Conservation (phyloP, 768 basidiomycete species). For the Daedaleopsis nitida region DNA sequence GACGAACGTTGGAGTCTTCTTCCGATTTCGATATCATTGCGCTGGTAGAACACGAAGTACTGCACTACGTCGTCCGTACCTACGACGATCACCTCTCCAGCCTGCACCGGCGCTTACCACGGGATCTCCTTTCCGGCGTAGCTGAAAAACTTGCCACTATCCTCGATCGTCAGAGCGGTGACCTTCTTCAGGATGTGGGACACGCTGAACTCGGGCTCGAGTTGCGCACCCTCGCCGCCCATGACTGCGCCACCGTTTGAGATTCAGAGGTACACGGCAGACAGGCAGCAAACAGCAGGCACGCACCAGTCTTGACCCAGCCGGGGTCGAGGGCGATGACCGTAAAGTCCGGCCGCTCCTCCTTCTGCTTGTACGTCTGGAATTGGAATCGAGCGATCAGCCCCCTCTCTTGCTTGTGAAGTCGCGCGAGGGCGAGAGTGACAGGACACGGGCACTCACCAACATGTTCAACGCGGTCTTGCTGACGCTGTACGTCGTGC, state of each 20-base stretch:
- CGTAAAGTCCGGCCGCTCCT: no score
- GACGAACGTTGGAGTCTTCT: no score
- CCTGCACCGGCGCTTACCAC: constrained; percentile 27
- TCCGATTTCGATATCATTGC: no score
- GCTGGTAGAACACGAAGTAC: no score
- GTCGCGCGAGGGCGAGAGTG: constrained; percentile 21
- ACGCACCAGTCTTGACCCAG: no score
- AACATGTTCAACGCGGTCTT: constrained; percentile 45
- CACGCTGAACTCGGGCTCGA: constrained; percentile 36
- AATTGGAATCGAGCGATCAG: constrained; percentile 34
- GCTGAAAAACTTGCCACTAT: constrained; percentile 35
- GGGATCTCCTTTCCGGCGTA: constrained; percentile 34
- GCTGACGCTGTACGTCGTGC: constrained; percentile 38
- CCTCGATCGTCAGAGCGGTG: constrained; percentile 23
- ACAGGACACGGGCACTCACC: constrained; percentile 24
- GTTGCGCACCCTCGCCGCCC: constrained; percentile 34
- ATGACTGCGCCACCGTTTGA: constrained; percentile 27
- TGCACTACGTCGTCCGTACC: no score
- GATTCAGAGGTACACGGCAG: constrained; percentile 23
- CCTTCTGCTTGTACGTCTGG: not conserved
- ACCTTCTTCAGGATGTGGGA: constrained; percentile 31
- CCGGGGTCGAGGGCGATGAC: no score
- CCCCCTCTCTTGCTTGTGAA: constrained; percentile 39
- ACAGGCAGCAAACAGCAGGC: constrained; percentile 41
- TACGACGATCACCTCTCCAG: no score